Percentiles rank a stretch among this genome's conserved stretches.
Evolutionary conservation across 306 rosid species (phyloP).

Genomic region (Argentina anserina): DNA sequence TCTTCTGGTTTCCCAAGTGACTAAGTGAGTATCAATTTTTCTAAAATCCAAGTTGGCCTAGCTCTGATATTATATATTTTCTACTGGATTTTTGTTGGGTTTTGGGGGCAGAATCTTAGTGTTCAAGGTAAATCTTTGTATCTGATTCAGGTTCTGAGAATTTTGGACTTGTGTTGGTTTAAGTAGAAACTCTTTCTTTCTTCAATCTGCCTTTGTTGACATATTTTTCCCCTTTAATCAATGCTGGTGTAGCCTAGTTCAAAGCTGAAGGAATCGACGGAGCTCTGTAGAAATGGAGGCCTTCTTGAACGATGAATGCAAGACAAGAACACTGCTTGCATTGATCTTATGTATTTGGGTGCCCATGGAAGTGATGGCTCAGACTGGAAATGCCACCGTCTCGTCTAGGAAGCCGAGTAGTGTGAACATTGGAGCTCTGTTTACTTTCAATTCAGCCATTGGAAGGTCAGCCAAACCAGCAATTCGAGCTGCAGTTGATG

Average conservation of each 20-base stretch:
- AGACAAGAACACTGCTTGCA: conserved; percentile 23
- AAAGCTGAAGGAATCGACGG: conserved; percentile 24
- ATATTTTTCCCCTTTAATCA: conserved; percentile 26
- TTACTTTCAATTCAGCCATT: conserved; percentile 50
- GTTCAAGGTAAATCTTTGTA: conserved; percentile 23
- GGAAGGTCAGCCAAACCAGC: conserved; percentile 64
- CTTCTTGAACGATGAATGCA: conserved; percentile 21
- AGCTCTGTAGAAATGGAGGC: conserved; percentile 32
- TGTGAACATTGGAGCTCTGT: conserved; percentile 66
- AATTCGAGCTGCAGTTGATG: conserved; percentile 49
- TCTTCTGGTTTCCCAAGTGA: conserved; percentile 29
- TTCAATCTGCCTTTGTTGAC: conserved; percentile 31
- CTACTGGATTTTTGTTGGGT: conserved; percentile 16
- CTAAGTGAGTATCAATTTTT: conserved; percentile 27
- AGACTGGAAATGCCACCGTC: conserved; percentile 35
- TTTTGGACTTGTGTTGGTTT: conserved; percentile 16
- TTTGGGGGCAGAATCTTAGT: conserved; percentile 27
- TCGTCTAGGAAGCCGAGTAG: conserved; percentile 37
- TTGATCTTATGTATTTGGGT: conserved; percentile 48
- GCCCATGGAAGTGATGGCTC: conserved; percentile 42
- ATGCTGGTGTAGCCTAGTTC: conserved; percentile 23
- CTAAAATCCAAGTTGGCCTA: conserved; percentile 21
- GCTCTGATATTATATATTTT: background rate
- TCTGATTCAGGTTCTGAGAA: conserved; percentile 17
- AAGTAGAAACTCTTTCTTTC: conserved; percentile 2